phyloP scores from a whole-genome alignment of 208 protist genomes.

The Acanthamoeba healyi region DNA sequence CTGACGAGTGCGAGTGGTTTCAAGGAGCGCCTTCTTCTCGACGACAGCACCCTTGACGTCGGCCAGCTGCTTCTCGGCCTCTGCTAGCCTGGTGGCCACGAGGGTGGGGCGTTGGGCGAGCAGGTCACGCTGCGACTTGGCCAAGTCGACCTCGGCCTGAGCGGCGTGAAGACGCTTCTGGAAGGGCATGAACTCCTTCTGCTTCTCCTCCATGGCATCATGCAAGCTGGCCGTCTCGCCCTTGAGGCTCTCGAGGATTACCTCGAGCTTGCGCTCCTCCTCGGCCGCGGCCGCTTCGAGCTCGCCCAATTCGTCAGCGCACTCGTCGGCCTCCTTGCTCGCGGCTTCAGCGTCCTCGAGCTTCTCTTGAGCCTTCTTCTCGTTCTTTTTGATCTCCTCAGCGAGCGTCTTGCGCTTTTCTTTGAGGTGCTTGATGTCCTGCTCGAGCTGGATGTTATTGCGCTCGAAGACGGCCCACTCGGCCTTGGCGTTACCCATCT shows the following conservation, averaged over 20 bases:
- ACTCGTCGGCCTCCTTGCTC: conserved; percentile 86
- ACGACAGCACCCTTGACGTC: not conserved
- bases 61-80: conserved; percentile 33
- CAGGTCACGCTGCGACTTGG: conserved; percentile 82
- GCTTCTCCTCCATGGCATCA: conserved; percentile 94
- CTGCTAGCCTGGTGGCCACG: conserved; percentile 72
- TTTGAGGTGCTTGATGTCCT: conserved; percentile 88
- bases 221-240: conserved; percentile 92
- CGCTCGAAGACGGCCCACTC: conserved; percentile 88
- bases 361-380: conserved; percentile 93
- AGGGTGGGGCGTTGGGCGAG: conserved; percentile 79
- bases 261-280: conserved; percentile 86
- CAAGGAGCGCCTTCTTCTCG: conserved; percentile 37
- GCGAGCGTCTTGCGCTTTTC: conserved; percentile 87
- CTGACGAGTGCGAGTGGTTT: conserved; percentile 21
- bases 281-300: conserved; percentile 88
- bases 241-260: conserved; percentile 89
- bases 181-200: conserved; percentile 93
- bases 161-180: conserved; percentile 87
- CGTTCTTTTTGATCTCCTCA: conserved; percentile 89
- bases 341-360: conserved; percentile 89
- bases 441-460: conserved; percentile 88
- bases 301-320: conserved; percentile 86
- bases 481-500: conserved; percentile 77
- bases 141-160: conserved; percentile 81